Base-by-base conservation (phyloP, 2,329 filamentous ascomycete species). In the Xylaria arbuscula region DNA sequence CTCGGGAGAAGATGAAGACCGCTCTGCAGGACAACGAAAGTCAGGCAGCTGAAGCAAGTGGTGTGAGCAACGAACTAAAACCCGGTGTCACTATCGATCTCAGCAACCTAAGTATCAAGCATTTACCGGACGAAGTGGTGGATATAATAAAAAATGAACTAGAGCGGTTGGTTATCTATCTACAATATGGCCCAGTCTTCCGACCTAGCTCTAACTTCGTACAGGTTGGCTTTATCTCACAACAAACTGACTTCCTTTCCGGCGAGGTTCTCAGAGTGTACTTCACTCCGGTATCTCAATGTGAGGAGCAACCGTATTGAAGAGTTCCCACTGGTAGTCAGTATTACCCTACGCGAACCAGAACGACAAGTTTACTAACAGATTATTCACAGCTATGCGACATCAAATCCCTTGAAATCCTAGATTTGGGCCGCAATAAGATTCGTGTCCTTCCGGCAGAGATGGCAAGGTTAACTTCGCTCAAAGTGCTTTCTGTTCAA, bases 371-470 rank as follows among this genome's bases (percentile, higher is more conserved):
- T 53, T 57, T 19, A 66, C 74, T 78, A 57, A 76, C 56, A 48
- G 28, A 48, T 55, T 28, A 63, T 75, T 59, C 72, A 71, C 77
- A 97, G 94, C 88, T 98, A 67, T 94, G 95, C 78, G 90, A 94
- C 79, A 86, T 98, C 70, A 90, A 89, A 61, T 92, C 93, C 40
- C 87, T 98, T 64, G 94, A 98, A 81, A 97, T 98, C 67, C 87
- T 98, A 69, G 95, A 98, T 81, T 86, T 98, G 63, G 94, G 94
- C 78, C 89, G 93, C 74, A 98, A 98, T 78, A 93, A 92, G 78
- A 89, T 98, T 69, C 88, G 87, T 56, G 83, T 87, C 10, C 86
- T 98, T 1, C 94, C 95, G 0, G 88, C 90, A 55, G 92, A 94
- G 62, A 92, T 98, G 70, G 88, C 88, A 68, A 93, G 90, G 76